Evolutionary conservation across 192 early-diverging fungal species (phyloP).

Genomic region (Rhizophagus sp.): DNA sequence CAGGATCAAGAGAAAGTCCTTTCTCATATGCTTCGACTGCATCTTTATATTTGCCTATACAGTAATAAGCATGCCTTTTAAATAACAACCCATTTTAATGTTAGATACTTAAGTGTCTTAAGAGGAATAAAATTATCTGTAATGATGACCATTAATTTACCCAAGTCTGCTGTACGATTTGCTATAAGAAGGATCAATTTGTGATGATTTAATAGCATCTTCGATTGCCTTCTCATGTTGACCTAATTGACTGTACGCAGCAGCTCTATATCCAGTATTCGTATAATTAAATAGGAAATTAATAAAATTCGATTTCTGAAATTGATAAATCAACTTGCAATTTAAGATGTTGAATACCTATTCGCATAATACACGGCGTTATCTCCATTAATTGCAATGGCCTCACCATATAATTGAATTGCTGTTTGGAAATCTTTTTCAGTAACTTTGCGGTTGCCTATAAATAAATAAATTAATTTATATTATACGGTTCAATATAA

Average conservation of each 20-base stretch:
- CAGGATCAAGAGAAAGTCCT: constrained; percentile 81
- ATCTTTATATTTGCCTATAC: constrained; percentile 78
- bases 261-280: constrained; percentile 62
- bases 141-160: constrained; percentile 37
- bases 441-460: constrained; percentile 80
- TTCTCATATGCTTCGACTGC: constrained; percentile 90
- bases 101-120: neutral
- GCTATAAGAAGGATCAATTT: constrained; percentile 85
- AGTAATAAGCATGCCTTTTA: constrained; percentile 84
- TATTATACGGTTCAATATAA: neutral
- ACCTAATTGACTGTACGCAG: constrained; percentile 88
- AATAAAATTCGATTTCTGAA: neutral
- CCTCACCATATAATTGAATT: constrained; percentile 86
- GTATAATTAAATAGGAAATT: neutral
- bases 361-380: constrained; percentile 98
- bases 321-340: neutral
- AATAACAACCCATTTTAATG: neutral
- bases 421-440: constrained; percentile 84
- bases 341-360: constrained; percentile 54
- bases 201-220: constrained; percentile 83
- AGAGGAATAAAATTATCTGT: too few species aligned
- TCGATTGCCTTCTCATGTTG: constrained; percentile 85
- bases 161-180: constrained; percentile 94
- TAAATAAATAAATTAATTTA: neutral
- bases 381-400: constrained; percentile 77